Conservation (phyloP, 371 early-diverging fungal genomes). For the Scutellospora calospora region DNA sequence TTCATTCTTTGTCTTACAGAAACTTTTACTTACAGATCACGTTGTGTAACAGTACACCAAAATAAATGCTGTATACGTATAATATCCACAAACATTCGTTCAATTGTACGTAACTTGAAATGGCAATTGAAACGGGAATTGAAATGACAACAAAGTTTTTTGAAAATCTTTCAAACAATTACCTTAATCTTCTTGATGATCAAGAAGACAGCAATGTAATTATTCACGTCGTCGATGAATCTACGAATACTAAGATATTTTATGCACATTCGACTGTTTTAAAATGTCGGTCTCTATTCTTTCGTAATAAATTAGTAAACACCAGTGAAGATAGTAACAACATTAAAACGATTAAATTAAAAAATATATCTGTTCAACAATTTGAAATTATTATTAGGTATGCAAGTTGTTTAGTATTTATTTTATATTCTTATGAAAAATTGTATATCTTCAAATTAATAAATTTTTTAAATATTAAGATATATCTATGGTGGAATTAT, state of each 20-base stretch:
- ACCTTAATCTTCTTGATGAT: not conserved
- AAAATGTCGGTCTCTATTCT: not conserved
- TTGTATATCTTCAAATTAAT: not conserved
- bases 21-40: too few relatives aligned
- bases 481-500: constrained; percentile 6
- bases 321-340: too few relatives aligned
- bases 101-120: too few relatives aligned
- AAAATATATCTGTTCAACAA: not conserved
- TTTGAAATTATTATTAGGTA: not conserved
- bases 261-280: not conserved
- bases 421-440: not conserved
- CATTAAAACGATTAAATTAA: not conserved
- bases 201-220: not conserved
- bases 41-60: too few relatives aligned
- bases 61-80: too few relatives aligned
- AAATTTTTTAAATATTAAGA: not conserved
- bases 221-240: not conserved
- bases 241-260: not conserved
- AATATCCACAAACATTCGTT: too few relatives aligned
- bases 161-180: too few relatives aligned
- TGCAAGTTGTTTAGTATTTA: not conserved
- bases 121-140: too few relatives aligned
- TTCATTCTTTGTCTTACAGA: too few relatives aligned
- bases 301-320: not conserved
- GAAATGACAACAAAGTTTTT: too few relatives aligned